Conservation (phyloP, 805 yeast species). For the Cyberlindnera mycetangii region DNA sequence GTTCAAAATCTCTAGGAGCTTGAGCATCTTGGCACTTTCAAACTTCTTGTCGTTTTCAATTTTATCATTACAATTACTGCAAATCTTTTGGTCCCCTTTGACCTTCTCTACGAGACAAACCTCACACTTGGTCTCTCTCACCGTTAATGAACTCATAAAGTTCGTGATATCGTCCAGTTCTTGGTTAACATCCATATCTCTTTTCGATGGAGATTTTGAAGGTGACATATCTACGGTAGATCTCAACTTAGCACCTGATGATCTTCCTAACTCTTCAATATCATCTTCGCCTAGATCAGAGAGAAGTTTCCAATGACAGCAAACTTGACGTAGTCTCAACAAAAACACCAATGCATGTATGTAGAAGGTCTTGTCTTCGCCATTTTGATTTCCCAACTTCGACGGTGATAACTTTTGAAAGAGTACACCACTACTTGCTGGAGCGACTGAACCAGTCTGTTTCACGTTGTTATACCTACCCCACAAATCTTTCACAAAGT, state of each 20-base stretch:
- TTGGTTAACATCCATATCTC: constrained; percentile 11
- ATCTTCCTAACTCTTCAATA: constrained; percentile 11
- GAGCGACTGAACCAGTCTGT: neutral
- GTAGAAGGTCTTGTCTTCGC: constrained; percentile 17
- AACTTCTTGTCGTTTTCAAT: constrained; percentile 16
- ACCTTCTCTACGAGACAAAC: constrained; percentile 20
- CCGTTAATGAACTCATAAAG: constrained; percentile 23
- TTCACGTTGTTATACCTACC: constrained; percentile 4
- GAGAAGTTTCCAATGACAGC: constrained; percentile 34
- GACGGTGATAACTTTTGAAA: constrained; percentile 9
- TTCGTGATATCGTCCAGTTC: constrained; percentile 23
- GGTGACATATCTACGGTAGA: constrained; percentile 4
- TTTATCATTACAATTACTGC: constrained; percentile 16
- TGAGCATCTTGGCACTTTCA: constrained; percentile 35
- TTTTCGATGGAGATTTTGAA: constrained; percentile 14
- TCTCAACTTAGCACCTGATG: neutral
- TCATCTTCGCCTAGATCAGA: constrained; percentile 16
- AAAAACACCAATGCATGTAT: constrained; percentile 30
- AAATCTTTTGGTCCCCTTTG: constrained; percentile 12
- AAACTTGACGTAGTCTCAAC: constrained; percentile 36
- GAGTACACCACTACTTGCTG: constrained; percentile 12
- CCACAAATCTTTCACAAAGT: constrained; percentile 15
- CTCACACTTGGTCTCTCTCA: constrained; percentile 26
- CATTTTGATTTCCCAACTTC: constrained; percentile 11
- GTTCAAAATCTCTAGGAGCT: constrained; percentile 33